Base-by-base conservation (phyloP, 2,329 filamentous ascomycete species). In the Neonectria ditissima region DNA sequence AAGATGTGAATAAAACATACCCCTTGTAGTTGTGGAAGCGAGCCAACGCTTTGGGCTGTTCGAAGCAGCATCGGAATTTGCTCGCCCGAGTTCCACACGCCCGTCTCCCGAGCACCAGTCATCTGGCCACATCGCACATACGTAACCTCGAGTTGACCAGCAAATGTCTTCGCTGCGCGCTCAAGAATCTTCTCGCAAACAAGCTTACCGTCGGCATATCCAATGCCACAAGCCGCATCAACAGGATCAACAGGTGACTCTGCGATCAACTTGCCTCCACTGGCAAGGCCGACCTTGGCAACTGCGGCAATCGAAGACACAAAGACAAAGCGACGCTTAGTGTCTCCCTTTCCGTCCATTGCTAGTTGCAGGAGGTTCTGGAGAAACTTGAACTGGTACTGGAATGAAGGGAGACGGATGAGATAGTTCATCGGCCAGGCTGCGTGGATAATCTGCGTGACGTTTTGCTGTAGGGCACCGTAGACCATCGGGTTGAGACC, bases 251-350 rank as follows among this genome's bases (percentile, higher is more conserved):
- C 67, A 8, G 67, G 67, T 2, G 57, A 44, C 26, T 70, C 68
- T 1, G 60, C 45, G n/a, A 71, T 67, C 26, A 50, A 26, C 24
- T 30, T 26, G 22, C 64, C 60, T 9, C 55, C 51, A 24, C 30
- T 63, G 3, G 14, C 30, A 8, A 68, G 55, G 9, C 63, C 62
- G 22, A 63, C 5, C 39, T 57, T 57, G n/a, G 63, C 65, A 3
- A 74, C 69, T 9, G 69, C 72, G 8, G 75, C 73, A 39, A 77
- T 76, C 1, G 75, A 77, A 2, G 74, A 77, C 10, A 73, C 57
- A 59, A 77, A 77, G 4, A 76, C 53, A 37, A 77, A 63, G 32
- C 72, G 68, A 7, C 59, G 57, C 63, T 69, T 69, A 30, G 41
- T 59, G n/a, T 32, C 51, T 16, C 45, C 53, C n/a, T 11, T 60